These are phyloP conservation scores for Trichoderma guizhouense DNA, from an alignment of 2,329 filamentous ascomycete genomes.

Conservation along the genomic window DNA sequence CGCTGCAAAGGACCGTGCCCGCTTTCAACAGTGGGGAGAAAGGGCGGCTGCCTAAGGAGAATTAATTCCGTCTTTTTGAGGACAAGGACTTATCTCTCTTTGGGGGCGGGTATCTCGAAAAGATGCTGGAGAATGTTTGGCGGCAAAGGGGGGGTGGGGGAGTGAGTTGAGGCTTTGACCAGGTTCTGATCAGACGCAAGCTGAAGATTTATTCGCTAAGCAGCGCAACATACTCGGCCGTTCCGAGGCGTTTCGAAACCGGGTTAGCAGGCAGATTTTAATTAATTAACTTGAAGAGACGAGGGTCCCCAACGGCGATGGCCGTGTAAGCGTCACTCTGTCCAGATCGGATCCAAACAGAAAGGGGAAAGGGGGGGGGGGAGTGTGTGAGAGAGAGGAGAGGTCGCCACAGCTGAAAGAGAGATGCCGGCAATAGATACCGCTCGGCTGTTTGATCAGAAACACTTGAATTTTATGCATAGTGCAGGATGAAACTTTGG, in stretches of 20 bases:
- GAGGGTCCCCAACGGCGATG: neutral
- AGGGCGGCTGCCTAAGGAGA: neutral
- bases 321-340: neutral
- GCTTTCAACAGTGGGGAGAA: neutral
- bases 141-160: neutral
- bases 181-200: neutral
- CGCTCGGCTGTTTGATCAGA: neutral
- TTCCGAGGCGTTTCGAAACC: neutral
- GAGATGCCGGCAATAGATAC: slow-evolving; percentile 14
- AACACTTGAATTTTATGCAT: slow-evolving; percentile 14
- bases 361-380: neutral
- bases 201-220: neutral
- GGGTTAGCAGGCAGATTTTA: neutral
- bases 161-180: neutral
- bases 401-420: neutral
- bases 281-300: neutral
- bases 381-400: neutral
- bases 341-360: neutral
- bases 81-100: neutral
- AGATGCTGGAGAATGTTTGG: neutral
- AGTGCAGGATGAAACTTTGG: slow-evolving; percentile 12
- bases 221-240: neutral
- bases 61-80: neutral
- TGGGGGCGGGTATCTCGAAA: neutral
- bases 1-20: neutral